Percentiles rank a stretch among this genome's conserved stretches.
phyloP scores from a whole-genome alignment of 257 asterid genomes.

The Euphrasia confusa region DNA sequence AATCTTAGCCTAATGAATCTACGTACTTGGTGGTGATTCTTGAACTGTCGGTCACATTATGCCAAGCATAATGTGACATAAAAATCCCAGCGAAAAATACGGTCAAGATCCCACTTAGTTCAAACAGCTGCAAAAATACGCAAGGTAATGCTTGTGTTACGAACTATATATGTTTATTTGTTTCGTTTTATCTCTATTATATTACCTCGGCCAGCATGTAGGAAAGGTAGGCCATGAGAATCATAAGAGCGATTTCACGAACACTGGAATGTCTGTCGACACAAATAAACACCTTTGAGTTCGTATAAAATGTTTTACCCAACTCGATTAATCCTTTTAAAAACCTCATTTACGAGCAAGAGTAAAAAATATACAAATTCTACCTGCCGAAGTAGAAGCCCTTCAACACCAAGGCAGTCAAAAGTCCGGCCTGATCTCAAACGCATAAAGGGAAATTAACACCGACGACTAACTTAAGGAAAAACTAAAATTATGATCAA shows the following conservation, averaged over 20 bases:
- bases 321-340: background rate
- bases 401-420: conserved; percentile 66
- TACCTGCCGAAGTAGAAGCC: conserved; percentile 86
- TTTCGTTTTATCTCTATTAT: background rate
- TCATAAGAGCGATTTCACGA: conserved; percentile 87
- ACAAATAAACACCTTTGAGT: conserved; percentile 25
- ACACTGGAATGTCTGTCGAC: conserved; percentile 72
- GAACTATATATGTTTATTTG: conserved; percentile 8
- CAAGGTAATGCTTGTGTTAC: background rate
- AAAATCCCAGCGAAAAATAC: conserved; percentile 85
- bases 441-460: conserved; percentile 21
- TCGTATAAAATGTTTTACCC: conserved; percentile 12
- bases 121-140: conserved; percentile 36
- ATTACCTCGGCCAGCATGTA: conserved; percentile 97
- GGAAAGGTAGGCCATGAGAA: conserved; percentile 85
- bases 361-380: background rate
- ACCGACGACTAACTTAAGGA: background rate
- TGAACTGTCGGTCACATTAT: conserved; percentile 79
- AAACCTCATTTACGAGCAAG: conserved; percentile 1
- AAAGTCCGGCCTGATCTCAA: conserved; percentile 66
- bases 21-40: conserved; percentile 69
- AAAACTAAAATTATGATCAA: background rate
- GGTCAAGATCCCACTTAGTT: conserved; percentile 84
- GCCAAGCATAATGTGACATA: conserved; percentile 98
- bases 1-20: conserved; percentile 3